Percentiles rank a stretch among this genome's conserved stretches.
These are phyloP conservation scores for Fusarium scirpi DNA, from an alignment of 2,329 filamentous ascomycete species.

Conservation along the genomic window DNA sequence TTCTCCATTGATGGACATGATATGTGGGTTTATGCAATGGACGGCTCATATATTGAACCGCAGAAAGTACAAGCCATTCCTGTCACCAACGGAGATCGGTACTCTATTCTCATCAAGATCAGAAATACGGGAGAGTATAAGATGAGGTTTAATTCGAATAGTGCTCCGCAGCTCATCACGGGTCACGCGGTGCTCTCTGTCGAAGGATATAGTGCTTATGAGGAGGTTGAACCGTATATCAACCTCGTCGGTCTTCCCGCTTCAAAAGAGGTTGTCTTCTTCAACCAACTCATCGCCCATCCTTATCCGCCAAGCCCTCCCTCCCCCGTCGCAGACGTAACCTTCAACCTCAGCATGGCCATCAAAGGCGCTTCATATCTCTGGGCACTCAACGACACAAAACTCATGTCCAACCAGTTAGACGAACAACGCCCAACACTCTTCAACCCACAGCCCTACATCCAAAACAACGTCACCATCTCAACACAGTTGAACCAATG, in stretches of 20 bases:
- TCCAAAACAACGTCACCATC: constrained; percentile 61
- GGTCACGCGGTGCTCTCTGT: constrained; percentile 63
- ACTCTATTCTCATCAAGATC: constrained; percentile 63
- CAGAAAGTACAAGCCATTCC: constrained; percentile 60
- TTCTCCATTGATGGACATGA: constrained; percentile 65
- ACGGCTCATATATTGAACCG: constrained; percentile 66
- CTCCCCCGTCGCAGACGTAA: constrained; percentile 57
- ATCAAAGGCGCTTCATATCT: constrained; percentile 59
- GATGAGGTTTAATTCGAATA: constrained; percentile 64
- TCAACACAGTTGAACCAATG: constrained; percentile 61
- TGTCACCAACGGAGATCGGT: constrained; percentile 64
- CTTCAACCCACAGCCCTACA: constrained; percentile 54
- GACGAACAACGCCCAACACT: constrained; percentile 58
- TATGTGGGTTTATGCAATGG: constrained; percentile 66
- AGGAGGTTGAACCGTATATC: constrained; percentile 58
- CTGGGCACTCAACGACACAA: constrained; percentile 65
- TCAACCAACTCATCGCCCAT: constrained; percentile 57
- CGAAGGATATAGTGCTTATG: constrained; percentile 33
- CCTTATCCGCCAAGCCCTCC: constrained; percentile 63
- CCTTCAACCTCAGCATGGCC: constrained; percentile 58
- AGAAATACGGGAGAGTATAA: constrained; percentile 63
- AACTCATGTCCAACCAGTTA: constrained; percentile 55
- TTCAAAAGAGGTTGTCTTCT: constrained; percentile 56
- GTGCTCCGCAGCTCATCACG: constrained; percentile 65
- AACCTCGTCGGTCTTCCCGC: constrained; percentile 60